Evolutionary conservation across 352 stramenopile species (phyloP), one percentile per base, ranked within the genome.

Genomic region (Globisporangium recalcitrans): DNA sequence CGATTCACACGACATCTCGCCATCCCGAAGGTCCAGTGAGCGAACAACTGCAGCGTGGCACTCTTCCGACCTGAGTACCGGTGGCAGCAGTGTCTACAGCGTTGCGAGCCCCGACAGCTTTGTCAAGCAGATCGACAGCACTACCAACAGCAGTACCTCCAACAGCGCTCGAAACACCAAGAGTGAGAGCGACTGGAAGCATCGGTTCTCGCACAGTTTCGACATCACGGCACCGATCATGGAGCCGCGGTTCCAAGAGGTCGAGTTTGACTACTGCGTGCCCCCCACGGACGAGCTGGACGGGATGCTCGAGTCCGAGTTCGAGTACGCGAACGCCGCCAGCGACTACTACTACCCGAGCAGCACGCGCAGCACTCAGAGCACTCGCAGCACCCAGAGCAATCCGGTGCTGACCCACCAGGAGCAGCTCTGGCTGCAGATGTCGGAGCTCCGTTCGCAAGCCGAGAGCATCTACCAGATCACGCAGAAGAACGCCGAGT

Each of bases 401-500:
- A 19, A 5, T 4, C 31, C 31, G 11, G 22, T 14, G n/a, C 52
- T 65, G 10, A 60, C 60, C 4, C 60, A 65, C 26, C 51, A 65
- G 40, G 27, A 65, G 52, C 60, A 79, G 52, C 38, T 85, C 40
- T 85, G 73, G 73, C 59, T 77, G 22, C 75, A 80, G 38, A 82
- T 85, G 49, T 74, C 72, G 10, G 71, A 85, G 22, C 67, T 85
- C 9, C 71, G 75, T 6, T 60, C 71, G 51, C 58, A 65, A 26
- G 75, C 75, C 21, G 75, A 85, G 52, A 79, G 77, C 44, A 65
- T 74, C 6, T 85, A 82, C 55, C 75, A 77, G 63, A 53, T 47
- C 49, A 60, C 60, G 2, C 59, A 60, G 52, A 34, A 60, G 44
- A 65, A 26, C 24, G 24, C 31, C 19, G 58, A 64, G 34, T 38